These are phyloP conservation scores for Hygrophorus pudorinus DNA, from an alignment of 768 basidiomycete genomes.

Conservation along the genomic window DNA sequence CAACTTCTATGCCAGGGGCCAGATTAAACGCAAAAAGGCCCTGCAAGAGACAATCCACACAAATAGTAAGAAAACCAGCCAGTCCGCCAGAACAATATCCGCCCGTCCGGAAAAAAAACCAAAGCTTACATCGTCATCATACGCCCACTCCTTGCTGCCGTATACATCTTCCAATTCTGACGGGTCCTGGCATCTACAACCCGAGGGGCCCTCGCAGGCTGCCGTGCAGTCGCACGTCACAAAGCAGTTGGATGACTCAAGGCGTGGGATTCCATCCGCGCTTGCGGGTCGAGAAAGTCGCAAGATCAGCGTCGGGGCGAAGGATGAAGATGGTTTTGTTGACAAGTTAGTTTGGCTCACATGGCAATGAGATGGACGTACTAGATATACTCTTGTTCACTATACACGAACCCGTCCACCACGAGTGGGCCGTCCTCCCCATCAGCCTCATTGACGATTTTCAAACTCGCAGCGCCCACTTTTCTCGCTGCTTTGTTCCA, in stretches of 20 bases:
- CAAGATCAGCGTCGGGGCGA: too few species aligned
- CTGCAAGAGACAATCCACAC: slow-evolving; percentile 28
- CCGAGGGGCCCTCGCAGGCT: slow-evolving; percentile 17
- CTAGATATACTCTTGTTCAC: slow-evolving; percentile 44
- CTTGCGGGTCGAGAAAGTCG: slow-evolving; percentile 11
- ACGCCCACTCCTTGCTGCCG: slow-evolving; percentile 28
- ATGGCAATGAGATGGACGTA: slow-evolving; percentile 18
- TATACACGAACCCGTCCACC: slow-evolving; percentile 35
- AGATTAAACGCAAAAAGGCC: slow-evolving; percentile 37
- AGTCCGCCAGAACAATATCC: slow-evolving; percentile 1
- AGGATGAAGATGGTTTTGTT: too few species aligned
- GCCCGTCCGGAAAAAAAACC: not conserved
- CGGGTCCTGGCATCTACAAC: slow-evolving; percentile 39
- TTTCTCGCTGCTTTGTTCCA: slow-evolving; percentile 23
- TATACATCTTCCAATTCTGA: slow-evolving; percentile 27
- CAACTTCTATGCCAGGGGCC: slow-evolving; percentile 36
- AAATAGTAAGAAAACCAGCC: not conserved
- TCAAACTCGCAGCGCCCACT: slow-evolving; percentile 23
- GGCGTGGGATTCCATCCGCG: slow-evolving; percentile 8
- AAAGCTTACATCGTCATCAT: slow-evolving; percentile 28
- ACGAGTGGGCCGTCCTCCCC: slow-evolving; percentile 35
- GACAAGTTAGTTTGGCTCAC: not conserved
- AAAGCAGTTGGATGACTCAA: slow-evolving; percentile 23
- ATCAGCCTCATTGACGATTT: slow-evolving; percentile 30
- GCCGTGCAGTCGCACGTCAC: slow-evolving; percentile 33